Evolutionary conservation across 1,139 yeast species (phyloP).

Genomic region (Diutina scorzettiae): DNA sequence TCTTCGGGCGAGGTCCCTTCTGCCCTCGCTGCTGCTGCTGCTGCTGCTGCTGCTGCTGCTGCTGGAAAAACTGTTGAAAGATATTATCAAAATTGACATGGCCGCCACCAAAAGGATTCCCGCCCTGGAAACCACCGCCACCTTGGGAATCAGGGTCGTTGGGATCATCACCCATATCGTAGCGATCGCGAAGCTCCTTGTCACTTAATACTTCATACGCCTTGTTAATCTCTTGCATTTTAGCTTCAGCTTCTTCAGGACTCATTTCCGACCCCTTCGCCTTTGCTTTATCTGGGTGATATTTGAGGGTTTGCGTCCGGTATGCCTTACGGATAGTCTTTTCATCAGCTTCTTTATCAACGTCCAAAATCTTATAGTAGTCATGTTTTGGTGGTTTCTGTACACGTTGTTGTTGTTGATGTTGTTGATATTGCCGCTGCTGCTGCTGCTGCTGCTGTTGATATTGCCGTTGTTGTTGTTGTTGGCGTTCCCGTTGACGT

Average conservation of each 20-base stretch:
- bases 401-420: constrained; percentile 18
- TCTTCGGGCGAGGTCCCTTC: too few relatives aligned
- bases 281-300: constrained; percentile 89
- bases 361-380: constrained; percentile 74
- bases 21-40: not conserved
- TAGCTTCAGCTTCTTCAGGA: constrained; percentile 62
- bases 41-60: not conserved
- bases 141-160: constrained; percentile 2
- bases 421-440: constrained; percentile 31
- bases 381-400: constrained; percentile 43
- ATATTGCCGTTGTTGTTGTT: constrained; percentile 33
- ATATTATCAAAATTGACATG: not conserved
- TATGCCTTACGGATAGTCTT: constrained; percentile 78
- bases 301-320: constrained; percentile 63
- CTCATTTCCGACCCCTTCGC: constrained; percentile 46
- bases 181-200: constrained; percentile 48
- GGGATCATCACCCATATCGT: constrained; percentile 27
- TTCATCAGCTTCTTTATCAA: constrained; percentile 56
- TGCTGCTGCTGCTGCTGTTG: constrained; percentile 29
- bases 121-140: not conserved
- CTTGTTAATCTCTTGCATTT: constrained; percentile 86
- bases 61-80: constrained; percentile 5
- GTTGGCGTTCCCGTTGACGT: constrained; percentile 26
- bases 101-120: not conserved
- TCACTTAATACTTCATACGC: constrained; percentile 82